Base-by-base conservation (phyloP, 2,329 filamentous ascomycete species). In the Botryotinia convoluta region DNA sequence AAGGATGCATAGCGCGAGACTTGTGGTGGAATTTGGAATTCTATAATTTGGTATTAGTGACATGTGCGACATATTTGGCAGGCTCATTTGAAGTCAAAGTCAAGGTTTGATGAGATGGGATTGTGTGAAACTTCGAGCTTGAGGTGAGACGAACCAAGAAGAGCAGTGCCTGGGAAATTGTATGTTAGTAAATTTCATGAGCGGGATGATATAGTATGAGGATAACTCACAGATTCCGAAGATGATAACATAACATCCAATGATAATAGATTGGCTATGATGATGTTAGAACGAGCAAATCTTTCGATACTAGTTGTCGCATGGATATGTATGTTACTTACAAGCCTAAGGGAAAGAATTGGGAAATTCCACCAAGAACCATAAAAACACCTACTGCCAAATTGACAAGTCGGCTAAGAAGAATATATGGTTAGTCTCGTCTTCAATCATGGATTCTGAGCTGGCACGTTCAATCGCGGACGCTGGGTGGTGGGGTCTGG, bases 11-110 rank as follows among this genome's bases (percentile, higher is more conserved):
- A 97, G 84, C 94, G 92, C 74, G 94, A 92, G 72, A 97, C 88
- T 82, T 97, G 95, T 74, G 95, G 93, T 69, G 96, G 95, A 79
- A 98, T 95, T 84, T 97, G 92, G 86, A 98, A 97, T 84, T 99
- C 96, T 69, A 57, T 65, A 32, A 18, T 20, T 73, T 54, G 35
- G n/a, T 32, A 42, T 42, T 65, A 48, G 62, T 45, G 26, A 42
- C 20, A 51, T 48, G n/a, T 20, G 39, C 37, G 60, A 26, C 42
- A 26, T 7, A 5, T 60, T 51, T 64, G n/a, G 7, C 26, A 29
- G 48, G 45, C 18, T 68, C 4, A 22, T 68, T 54, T 42, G 26
- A 26, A 32, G 18, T 42, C 35, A 7, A 42, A n/a, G 44, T 20
- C 29, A 12, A 44, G 51, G 16, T 72, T 57, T 3, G 54, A 61